Evolutionary conservation across 208 protist species (phyloP).

Genomic region (Trichomonas gallinae): DNA sequence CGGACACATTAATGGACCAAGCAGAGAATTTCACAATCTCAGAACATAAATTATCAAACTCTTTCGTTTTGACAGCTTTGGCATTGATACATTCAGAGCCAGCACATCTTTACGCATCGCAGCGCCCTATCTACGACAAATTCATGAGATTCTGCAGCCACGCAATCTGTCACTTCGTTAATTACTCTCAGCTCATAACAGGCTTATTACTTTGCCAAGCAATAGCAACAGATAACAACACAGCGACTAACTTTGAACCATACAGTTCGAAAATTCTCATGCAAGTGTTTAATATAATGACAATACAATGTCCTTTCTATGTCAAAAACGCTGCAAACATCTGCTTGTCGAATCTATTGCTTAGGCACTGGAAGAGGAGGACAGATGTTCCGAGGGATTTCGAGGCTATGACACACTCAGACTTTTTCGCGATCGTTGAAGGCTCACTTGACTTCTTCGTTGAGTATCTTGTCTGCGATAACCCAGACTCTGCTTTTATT

Average conservation of each 20-base stretch:
- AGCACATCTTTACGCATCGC: background rate
- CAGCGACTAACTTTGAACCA: background rate
- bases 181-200: background rate
- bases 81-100: conserved; percentile 15
- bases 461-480: background rate
- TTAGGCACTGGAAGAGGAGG: background rate
- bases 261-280: background rate
- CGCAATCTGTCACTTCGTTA: background rate
- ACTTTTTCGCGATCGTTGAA: background rate
- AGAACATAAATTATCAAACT: background rate
- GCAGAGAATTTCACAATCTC: background rate
- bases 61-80: background rate
- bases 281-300: background rate
- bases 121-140: background rate
- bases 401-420: background rate
- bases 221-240: background rate
- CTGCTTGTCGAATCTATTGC: background rate
- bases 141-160: background rate
- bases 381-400: background rate
- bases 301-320: background rate
- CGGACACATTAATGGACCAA: background rate
- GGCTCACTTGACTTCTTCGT: background rate
- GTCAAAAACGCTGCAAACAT: background rate
- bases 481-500: background rate
- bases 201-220: background rate